Base-by-base conservation (phyloP, 2,329 filamentous ascomycete genomes). In the Penicillium sp. region DNA sequence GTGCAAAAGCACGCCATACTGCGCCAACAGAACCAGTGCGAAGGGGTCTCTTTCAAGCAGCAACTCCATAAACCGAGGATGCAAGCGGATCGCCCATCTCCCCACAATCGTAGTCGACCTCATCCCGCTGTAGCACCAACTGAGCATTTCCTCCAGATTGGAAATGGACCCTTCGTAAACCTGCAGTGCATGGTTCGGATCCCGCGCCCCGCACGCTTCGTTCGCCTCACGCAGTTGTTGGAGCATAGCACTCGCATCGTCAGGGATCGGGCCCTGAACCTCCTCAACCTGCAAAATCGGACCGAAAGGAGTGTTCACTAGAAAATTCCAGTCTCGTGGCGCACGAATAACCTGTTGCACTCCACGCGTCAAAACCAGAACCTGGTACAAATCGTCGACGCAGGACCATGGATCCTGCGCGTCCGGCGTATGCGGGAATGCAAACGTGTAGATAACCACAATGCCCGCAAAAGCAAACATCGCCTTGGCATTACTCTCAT, bases 1-100 rank as follows among this genome's bases (percentile, higher is more conserved):
- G 34, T 76, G 75, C 56, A 82, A 79, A 19, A 86, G 70, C 43
- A 73, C 22, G 82, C 73, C 58, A 81, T 80, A 56, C 82, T 79
- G 61, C 75, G 85, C 37, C 75, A 79, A 37, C 77, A 79, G 22
- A 76, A 83, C 83, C 17, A 84, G 57, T 0, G 70, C 66, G 40
- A 71, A 55, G 0, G 67, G 67, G 24, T 65, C 63, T 21, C 64
- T 65, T 48, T 70, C 66, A 8, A 64, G 61, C 13, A 72, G 41
- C n/a, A 65, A 54, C 32, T 72, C 66, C 43, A 71, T 52, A 43
- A 65, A 72, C 26, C 59, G 56, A 9, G 60, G 54, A 6, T 62
- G 59, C 24, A 71, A 48, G 46, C 59, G 64, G 44, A 71, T 68
- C 2, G 66, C 67, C 68, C 69, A 72, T 10, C 64, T 61, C 22